A percentile compares a stretch with the other conserved stretches of the same genome.
Conservation (phyloP, 2,329 filamentous ascomycete species). For the Blastomyces percursus region DNA sequence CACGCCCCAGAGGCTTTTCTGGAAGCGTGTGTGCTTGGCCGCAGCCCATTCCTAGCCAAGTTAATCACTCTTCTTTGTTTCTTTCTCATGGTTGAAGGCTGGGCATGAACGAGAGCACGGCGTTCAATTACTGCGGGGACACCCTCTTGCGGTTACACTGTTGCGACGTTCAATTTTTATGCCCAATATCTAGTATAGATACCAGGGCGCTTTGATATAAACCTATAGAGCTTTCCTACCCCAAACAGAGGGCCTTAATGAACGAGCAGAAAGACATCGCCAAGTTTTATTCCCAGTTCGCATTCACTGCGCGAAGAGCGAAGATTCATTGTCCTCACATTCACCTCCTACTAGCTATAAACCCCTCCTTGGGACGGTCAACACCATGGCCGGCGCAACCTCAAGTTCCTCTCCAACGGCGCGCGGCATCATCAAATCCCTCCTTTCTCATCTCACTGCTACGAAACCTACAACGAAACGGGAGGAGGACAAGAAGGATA, state of each 20-base stretch:
- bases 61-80: not conserved
- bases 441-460: not conserved
- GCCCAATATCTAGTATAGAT: not conserved
- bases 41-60: not conserved
- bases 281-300: not conserved
- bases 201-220: not conserved
- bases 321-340: not conserved
- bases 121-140: not conserved
- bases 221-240: not conserved
- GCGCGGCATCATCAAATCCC: not conserved
- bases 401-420: not conserved
- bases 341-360: not conserved
- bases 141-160: not conserved
- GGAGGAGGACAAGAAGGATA: not conserved
- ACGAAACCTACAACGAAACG: not conserved
- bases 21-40: not conserved
- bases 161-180: not conserved
- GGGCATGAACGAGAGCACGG: not conserved
- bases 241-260: not conserved
- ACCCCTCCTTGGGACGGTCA: not conserved
- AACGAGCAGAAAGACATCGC: not conserved
- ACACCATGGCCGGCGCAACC: not conserved
- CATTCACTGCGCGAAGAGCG: not conserved
- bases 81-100: not conserved
- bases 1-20: too few species aligned